Conservation (phyloP, 768 basidiomycete species). For the Rhodosporidiobolus sp. region DNA sequence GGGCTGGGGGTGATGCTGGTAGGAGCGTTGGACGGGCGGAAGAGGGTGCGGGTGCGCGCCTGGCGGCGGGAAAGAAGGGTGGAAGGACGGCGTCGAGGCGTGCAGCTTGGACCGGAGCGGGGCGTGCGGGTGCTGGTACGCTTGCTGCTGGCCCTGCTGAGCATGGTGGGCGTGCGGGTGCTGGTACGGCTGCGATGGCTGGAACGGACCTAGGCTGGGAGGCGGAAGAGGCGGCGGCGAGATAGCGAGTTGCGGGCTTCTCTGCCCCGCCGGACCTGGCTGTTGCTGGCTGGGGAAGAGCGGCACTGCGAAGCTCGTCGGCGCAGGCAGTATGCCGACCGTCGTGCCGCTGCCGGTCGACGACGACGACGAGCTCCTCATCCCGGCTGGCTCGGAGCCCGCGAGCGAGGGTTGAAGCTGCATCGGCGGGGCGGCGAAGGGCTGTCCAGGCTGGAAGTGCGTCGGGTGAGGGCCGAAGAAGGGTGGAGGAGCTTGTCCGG, state of each 20-base stretch:
- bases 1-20: not conserved
- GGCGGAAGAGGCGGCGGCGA: not conserved
- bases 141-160: not conserved
- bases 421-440: not conserved
- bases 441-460: too few species aligned
- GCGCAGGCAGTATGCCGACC: not conserved
- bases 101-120: not conserved
- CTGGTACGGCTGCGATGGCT: too few species aligned
- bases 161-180: not conserved
- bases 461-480: too few species aligned
- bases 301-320: not conserved
- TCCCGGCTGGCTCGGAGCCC: slow-evolving; percentile 4
- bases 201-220: not conserved
- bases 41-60: too few species aligned
- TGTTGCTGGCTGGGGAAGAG: not conserved
- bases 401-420: not conserved
- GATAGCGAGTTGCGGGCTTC: not conserved
- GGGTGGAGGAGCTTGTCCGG: too few species aligned
- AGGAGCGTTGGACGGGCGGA: not conserved
- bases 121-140: not conserved
- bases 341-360: not conserved
- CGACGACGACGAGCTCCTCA: not conserved
- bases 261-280: too few species aligned
- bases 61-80: not conserved
- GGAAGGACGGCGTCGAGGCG: slow-evolving; percentile 21